Conservation (phyloP, 2,329 filamentous ascomycete species). For the Stemphylium beticola region DNA sequence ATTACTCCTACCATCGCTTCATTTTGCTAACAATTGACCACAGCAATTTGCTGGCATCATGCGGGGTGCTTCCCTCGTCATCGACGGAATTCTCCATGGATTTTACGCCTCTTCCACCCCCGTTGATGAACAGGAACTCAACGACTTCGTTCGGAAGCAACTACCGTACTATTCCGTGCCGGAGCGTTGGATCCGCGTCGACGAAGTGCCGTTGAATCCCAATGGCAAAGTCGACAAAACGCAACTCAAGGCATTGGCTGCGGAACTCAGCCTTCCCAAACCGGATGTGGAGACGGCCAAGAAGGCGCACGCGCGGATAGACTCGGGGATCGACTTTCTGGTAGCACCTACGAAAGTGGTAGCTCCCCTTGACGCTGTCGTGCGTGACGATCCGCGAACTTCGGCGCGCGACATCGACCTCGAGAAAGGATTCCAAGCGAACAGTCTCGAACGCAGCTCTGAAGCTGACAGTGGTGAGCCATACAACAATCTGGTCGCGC, state of each 20-base stretch:
- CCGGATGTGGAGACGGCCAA: not conserved
- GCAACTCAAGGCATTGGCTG: slow-evolving; percentile 47
- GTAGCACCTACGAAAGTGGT: not conserved
- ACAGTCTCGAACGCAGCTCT: slow-evolving; percentile 17
- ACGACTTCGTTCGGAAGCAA: slow-evolving; percentile 50
- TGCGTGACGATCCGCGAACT: not conserved
- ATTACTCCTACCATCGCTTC: not conserved
- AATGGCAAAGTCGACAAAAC: slow-evolving; percentile 66
- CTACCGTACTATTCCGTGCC: slow-evolving; percentile 65
- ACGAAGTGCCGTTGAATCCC: slow-evolving; percentile 57
- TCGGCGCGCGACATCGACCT: slow-evolving; percentile 2
- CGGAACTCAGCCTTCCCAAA: not conserved
- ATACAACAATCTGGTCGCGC: slow-evolving; percentile 20
- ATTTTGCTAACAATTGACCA: slow-evolving; percentile 1
- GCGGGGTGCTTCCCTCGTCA: slow-evolving; percentile 57
- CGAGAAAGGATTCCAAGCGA: slow-evolving; percentile 17
- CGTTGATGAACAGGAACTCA: slow-evolving; percentile 44
- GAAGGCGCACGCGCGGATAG: not conserved
- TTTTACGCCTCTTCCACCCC: slow-evolving; percentile 55
- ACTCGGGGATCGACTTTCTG: slow-evolving; percentile 2
- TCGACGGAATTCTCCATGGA: slow-evolving; percentile 58
- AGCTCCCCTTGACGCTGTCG: not conserved
- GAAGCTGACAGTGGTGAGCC: slow-evolving; percentile 18
- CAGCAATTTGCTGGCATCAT: slow-evolving; percentile 54
- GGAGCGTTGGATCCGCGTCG: slow-evolving; percentile 52